Percentiles rank a stretch among this genome's conserved stretches.
phyloP scores from a whole-genome alignment of 148 eudicot genomes.

The Diospyros kaki region DNA sequence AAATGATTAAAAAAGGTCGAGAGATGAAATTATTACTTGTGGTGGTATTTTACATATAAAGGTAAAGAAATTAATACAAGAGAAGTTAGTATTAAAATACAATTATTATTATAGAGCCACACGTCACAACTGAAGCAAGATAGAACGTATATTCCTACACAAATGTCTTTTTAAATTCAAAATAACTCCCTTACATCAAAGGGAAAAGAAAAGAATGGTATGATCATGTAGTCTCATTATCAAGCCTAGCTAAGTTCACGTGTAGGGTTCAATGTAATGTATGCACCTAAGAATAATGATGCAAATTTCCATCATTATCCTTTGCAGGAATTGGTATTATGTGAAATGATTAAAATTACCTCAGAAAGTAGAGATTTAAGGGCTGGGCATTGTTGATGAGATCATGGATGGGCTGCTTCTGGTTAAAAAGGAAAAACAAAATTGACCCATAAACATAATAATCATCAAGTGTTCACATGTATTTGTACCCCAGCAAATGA shows the following conservation, averaged over 20 bases:
- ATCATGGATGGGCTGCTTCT: slow-evolving; percentile 12
- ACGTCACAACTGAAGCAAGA: no score
- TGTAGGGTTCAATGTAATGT: slow-evolving; percentile 34
- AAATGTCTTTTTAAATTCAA: no score
- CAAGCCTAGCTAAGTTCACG: slow-evolving; percentile 36
- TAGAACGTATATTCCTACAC: no score
- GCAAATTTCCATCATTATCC: slow-evolving; percentile 46
- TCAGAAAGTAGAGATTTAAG: slow-evolving; percentile 19
- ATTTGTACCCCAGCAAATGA: slow-evolving; percentile 9
- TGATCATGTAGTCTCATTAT: slow-evolving; percentile 10
- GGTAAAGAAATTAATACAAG: no score
- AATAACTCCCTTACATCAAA: no score
- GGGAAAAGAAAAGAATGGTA: not conserved
- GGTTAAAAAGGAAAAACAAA: slow-evolving; percentile 13
- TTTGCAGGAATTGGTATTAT: slow-evolving; percentile 54
- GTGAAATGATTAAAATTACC: slow-evolving; percentile 50
- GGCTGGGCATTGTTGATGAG: slow-evolving; percentile 14
- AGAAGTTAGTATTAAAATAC: no score
- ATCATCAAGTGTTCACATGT: slow-evolving; percentile 21
- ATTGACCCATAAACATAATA: not conserved
- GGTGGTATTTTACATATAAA: no score
- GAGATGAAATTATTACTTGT: not conserved
- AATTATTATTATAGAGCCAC: no score
- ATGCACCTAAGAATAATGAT: slow-evolving; percentile 36
- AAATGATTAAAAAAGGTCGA: not conserved